These are phyloP conservation scores for Shiraia sp. DNA, from an alignment of 2,329 filamentous ascomycete species.

Conservation along the genomic window DNA sequence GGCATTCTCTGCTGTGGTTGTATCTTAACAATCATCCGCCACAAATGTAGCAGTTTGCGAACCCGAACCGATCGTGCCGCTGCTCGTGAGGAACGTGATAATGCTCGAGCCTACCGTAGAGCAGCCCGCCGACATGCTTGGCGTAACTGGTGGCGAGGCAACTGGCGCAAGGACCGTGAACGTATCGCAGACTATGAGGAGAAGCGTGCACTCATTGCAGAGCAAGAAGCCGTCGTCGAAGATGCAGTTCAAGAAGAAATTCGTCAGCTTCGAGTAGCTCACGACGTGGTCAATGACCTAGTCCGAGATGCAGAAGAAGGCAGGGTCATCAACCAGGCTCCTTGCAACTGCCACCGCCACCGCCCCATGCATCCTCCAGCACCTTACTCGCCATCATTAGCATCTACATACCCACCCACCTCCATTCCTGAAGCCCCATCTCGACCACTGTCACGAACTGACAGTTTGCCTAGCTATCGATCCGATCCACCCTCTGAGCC, in stretches of 20 bases:
- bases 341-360: slow-evolving; percentile 27
- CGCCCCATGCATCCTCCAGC: slow-evolving; percentile 10
- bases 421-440: slow-evolving; percentile 39
- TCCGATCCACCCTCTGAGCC: slow-evolving; percentile 44
- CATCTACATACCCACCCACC: slow-evolving; percentile 36
- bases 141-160: slow-evolving; percentile 54
- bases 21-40: slow-evolving; percentile 50
- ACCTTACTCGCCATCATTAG: slow-evolving; percentile 32
- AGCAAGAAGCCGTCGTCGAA: slow-evolving; percentile 52
- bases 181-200: slow-evolving; percentile 54
- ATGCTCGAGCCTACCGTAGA: slow-evolving; percentile 56
- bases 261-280: slow-evolving; percentile 55
- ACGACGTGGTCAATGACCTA: slow-evolving; percentile 57
- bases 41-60: slow-evolving; percentile 55
- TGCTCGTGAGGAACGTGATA: slow-evolving; percentile 58
- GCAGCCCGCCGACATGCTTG: slow-evolving; percentile 57
- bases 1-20: slow-evolving; percentile 50
- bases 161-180: slow-evolving; percentile 35
- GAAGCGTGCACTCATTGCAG: slow-evolving; percentile 53
- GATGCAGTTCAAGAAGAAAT: slow-evolving; percentile 52
- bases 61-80: slow-evolving; percentile 58
- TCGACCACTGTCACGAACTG: slow-evolving; percentile 42
- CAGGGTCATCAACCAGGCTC: slow-evolving; percentile 11
- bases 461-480: slow-evolving; percentile 51
- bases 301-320: slow-evolving; percentile 47